A percentile compares a stretch with the other conserved stretches of the same genome.
These are phyloP conservation scores for Monosporascus ibericus DNA, from an alignment of 2,329 filamentous ascomycete species.

Conservation along the genomic window DNA sequence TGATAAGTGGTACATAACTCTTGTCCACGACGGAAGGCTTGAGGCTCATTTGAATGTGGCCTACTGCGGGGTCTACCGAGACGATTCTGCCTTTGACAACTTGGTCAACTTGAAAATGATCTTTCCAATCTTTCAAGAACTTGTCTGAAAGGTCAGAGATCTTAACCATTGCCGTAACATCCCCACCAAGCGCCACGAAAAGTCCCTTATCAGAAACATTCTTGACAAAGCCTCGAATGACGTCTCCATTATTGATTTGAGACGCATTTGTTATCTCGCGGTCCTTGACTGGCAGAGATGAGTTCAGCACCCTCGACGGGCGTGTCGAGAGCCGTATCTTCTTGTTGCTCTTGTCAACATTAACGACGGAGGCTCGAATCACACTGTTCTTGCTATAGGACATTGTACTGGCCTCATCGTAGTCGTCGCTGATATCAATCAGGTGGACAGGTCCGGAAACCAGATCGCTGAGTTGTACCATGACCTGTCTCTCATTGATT, in stretches of 20 bases:
- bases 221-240: constrained; percentile 88
- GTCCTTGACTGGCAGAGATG: constrained; percentile 73
- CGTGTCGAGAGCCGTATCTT: constrained; percentile 73
- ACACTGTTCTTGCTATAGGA: constrained; percentile 79
- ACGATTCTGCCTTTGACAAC: constrained; percentile 83
- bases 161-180: constrained; percentile 75
- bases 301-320: constrained; percentile 84
- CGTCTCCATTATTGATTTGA: constrained; percentile 70
- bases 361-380: constrained; percentile 77
- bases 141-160: constrained; percentile 85
- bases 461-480: constrained; percentile 77
- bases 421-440: constrained; percentile 82
- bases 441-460: constrained; percentile 76
- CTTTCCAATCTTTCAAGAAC: constrained; percentile 94
- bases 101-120: constrained; percentile 79
- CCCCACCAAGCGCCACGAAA: constrained; percentile 77
- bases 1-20: constrained; percentile 67
- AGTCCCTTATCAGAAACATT: constrained; percentile 84
- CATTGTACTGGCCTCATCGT: constrained; percentile 68
- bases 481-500: constrained; percentile 72
- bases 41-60: constrained; percentile 77
- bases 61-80: constrained; percentile 59
- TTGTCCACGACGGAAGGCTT: constrained; percentile 80
- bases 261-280: constrained; percentile 65
- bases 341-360: constrained; percentile 79